Evolutionary conservation across 169 alveolate genomes (phyloP).

Genomic region (Cryptosporidium ryanae): DNA sequence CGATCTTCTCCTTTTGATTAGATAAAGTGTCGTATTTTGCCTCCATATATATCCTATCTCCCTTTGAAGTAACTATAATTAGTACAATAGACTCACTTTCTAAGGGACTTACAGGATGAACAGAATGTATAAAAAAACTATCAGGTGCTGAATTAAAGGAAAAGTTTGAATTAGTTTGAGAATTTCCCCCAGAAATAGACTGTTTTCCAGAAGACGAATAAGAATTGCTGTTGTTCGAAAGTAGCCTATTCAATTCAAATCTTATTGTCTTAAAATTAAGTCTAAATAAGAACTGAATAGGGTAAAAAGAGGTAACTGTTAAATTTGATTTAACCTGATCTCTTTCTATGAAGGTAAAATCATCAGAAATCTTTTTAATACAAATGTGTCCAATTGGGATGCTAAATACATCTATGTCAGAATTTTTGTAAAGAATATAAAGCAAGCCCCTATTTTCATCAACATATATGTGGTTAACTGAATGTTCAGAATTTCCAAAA

Average conservation of each 20-base stretch:
- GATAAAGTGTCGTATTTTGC: conserved; percentile 17
- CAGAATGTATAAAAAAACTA: conserved; percentile 10
- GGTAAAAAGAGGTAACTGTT: background rate
- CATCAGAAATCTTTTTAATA: conserved; percentile 49
- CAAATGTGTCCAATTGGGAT: conserved; percentile 15
- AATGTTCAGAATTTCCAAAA: background rate
- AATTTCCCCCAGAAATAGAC: background rate
- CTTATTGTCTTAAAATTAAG: conserved; percentile 16
- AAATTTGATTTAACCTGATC: too few relatives aligned
- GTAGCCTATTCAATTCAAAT: conserved; percentile 11
- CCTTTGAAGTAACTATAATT: conserved; percentile 29
- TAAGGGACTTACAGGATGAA: conserved; percentile 59
- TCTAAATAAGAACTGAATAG: conserved; percentile 6
- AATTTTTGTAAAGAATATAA: conserved; percentile 32
- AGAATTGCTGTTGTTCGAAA: background rate
- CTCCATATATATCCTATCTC: conserved; percentile 59
- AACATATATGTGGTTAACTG: conserved; percentile 23
- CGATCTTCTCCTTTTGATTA: background rate
- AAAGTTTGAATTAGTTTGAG: background rate
- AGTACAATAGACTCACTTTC: conserved; percentile 50
- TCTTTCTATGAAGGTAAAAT: conserved; percentile 31
- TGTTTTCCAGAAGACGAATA: conserved; percentile 7
- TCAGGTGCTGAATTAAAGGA: background rate
- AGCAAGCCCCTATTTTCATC: conserved; percentile 68
- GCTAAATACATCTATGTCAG: conserved; percentile 59